phyloP scores from a whole-genome alignment of 2,329 filamentous ascomycete genomes.

The Alternaria triticimaculans region DNA sequence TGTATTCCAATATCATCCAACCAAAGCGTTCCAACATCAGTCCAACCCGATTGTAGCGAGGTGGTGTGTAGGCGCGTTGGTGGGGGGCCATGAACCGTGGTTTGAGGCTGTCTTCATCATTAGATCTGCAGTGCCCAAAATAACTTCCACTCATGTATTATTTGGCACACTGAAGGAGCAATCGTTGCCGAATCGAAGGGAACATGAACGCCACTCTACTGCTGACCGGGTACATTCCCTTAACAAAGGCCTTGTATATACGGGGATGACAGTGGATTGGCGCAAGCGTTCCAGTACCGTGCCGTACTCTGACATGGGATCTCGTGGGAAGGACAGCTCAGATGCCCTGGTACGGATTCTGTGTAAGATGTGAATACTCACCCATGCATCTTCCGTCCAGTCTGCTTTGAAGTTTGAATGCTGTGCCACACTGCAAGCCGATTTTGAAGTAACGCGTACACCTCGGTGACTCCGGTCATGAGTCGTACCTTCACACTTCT shows the following conservation, averaged over 20 bases:
- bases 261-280: not conserved
- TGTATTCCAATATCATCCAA: not conserved
- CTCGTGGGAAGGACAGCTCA: not conserved
- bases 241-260: constrained; percentile 9
- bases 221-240: not conserved
- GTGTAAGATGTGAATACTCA: not conserved
- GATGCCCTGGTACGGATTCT: not conserved
- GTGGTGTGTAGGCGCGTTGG: not conserved
- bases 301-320: not conserved
- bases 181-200: not conserved
- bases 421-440: not conserved
- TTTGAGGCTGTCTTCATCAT: not conserved
- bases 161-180: not conserved
- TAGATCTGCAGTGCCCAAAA: not conserved
- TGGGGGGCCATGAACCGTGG: not conserved
- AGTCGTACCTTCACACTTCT: not conserved
- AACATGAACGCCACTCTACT: not conserved
- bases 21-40: not conserved
- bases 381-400: not conserved
- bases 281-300: not conserved
- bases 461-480: not conserved
- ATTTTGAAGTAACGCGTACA: constrained; percentile 17
- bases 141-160: not conserved
- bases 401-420: not conserved
- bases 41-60: not conserved